Percentiles rank a stretch among this genome's conserved stretches.
Conservation (phyloP, 495 filamentous ascomycete species). For the Chaetomium fimeti region DNA sequence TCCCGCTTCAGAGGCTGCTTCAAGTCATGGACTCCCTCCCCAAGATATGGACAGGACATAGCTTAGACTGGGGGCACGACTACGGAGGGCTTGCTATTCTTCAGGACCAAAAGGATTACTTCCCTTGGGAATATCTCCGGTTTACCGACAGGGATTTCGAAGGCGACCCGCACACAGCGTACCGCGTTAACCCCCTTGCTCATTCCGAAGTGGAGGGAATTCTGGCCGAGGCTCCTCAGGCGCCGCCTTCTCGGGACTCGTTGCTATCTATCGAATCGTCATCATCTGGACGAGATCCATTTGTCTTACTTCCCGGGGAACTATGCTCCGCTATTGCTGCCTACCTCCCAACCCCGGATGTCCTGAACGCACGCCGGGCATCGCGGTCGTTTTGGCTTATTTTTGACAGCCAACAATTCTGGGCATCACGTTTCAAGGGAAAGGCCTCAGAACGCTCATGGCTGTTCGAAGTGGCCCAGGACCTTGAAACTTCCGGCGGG, state of each 20-base stretch:
- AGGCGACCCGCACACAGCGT: too few relatives aligned
- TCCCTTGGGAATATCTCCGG: background rate
- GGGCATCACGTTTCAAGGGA: constrained; percentile 3
- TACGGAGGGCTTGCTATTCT: background rate
- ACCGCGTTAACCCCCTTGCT: background rate
- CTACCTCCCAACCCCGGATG: background rate
- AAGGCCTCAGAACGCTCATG: background rate
- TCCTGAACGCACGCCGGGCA: background rate
- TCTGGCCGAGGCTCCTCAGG: background rate
- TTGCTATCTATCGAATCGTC: background rate
- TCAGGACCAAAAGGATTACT: background rate
- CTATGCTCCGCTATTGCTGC: background rate
- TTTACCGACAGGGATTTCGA: too few relatives aligned
- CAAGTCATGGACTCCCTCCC: background rate
- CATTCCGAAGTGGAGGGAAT: background rate
- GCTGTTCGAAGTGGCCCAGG: background rate
- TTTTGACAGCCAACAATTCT: constrained; percentile 8
- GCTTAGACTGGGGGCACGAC: background rate
- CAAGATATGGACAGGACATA: too few relatives aligned
- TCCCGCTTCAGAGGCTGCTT: background rate
- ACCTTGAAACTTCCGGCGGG: background rate
- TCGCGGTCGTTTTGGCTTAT: constrained; percentile 1
- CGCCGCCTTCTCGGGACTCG: background rate
- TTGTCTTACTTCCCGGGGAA: background rate
- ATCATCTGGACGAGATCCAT: background rate